Conservation (phyloP, 495 filamentous ascomycete genomes). For the Lineolata rhizophorae region DNA sequence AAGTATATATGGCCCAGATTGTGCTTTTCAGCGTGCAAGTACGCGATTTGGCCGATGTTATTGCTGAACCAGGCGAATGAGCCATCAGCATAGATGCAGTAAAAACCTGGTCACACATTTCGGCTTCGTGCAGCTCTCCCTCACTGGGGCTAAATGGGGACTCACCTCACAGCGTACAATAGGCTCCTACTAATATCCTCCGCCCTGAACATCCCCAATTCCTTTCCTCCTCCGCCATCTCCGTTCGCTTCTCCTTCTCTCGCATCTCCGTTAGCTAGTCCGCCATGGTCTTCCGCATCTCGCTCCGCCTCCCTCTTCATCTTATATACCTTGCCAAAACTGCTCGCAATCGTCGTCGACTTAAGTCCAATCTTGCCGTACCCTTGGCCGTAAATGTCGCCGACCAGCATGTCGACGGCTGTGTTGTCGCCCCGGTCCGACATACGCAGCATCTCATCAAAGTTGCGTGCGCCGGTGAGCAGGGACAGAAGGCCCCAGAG, state of each 20-base stretch:
- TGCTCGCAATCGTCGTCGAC: constrained; percentile 80
- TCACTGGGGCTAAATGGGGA: constrained; percentile 1
- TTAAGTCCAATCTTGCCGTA: constrained; percentile 91
- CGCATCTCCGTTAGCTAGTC: constrained; percentile 29
- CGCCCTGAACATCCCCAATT: constrained; percentile 25
- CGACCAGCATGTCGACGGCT: constrained; percentile 89
- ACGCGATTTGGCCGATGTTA: constrained; percentile 96
- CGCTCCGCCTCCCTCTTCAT: constrained; percentile 58
- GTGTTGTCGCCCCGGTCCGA: constrained; percentile 85
- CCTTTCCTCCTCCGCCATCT: not conserved
- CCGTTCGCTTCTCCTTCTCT: constrained; percentile 2
- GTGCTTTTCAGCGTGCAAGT: constrained; percentile 85
- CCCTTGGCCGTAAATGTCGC: constrained; percentile 92
- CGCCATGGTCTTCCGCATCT: constrained; percentile 55
- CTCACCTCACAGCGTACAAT: constrained; percentile 59
- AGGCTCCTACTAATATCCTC: constrained; percentile 52
- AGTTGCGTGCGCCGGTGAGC: constrained; percentile 70
- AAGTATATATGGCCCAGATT: constrained; percentile 85
- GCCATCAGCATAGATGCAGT: too few species aligned
- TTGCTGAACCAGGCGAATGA: too few species aligned
- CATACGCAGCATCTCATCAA: constrained; percentile 89
- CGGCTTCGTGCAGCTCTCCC: constrained; percentile 6
- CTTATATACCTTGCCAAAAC: constrained; percentile 87
- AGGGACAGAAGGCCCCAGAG: constrained; percentile 87
- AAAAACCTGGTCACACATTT: constrained; percentile 9